phyloP scores from a whole-genome alignment of 495 filamentous ascomycete species.

The Tetracladium setigerum region DNA sequence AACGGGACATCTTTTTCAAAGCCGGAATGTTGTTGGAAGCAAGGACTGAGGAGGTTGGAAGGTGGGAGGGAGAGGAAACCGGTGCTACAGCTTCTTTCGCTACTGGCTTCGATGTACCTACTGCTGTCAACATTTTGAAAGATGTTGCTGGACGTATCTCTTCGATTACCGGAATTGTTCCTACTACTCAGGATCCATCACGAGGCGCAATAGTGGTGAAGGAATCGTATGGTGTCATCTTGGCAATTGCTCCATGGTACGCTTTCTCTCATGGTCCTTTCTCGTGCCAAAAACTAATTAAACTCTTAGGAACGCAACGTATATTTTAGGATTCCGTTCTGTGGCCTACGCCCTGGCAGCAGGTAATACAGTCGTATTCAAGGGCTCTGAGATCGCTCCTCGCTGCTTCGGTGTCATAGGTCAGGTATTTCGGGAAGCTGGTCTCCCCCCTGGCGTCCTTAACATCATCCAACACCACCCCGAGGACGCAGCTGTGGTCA shows the following conservation, averaged over 20 bases:
- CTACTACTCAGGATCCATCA: slow-evolving; percentile 43
- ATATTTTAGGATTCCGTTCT: slow-evolving; percentile 60
- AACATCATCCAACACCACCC: slow-evolving; percentile 49
- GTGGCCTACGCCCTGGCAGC: slow-evolving; percentile 71
- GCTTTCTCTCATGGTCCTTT: slow-evolving; percentile 7
- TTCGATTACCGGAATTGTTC: slow-evolving; percentile 53
- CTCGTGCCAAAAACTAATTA: neutral
- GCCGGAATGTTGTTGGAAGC: slow-evolving; percentile 59
- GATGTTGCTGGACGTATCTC: slow-evolving; percentile 65
- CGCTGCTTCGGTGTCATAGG: slow-evolving; percentile 67
- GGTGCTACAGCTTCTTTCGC: slow-evolving; percentile 47
- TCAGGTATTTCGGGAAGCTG: slow-evolving; percentile 64
- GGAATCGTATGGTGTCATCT: slow-evolving; percentile 74
- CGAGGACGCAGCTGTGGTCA: slow-evolving; percentile 45
- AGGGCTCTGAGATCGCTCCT: slow-evolving; percentile 71
- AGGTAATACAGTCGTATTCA: slow-evolving; percentile 71
- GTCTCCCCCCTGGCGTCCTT: slow-evolving; percentile 52
- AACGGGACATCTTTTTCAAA: slow-evolving; percentile 65
- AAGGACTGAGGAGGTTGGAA: slow-evolving; percentile 53
- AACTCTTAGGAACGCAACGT: slow-evolving; percentile 59
- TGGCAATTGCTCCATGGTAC: slow-evolving; percentile 82
- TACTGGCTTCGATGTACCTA: slow-evolving; percentile 54
- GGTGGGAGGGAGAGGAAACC: slow-evolving; percentile 63
- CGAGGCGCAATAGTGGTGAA: slow-evolving; percentile 60
- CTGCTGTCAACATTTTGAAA: slow-evolving; percentile 50